These are phyloP conservation scores for Alternaria sp. DNA, from an alignment of 2,329 filamentous ascomycete genomes.

Conservation along the genomic window DNA sequence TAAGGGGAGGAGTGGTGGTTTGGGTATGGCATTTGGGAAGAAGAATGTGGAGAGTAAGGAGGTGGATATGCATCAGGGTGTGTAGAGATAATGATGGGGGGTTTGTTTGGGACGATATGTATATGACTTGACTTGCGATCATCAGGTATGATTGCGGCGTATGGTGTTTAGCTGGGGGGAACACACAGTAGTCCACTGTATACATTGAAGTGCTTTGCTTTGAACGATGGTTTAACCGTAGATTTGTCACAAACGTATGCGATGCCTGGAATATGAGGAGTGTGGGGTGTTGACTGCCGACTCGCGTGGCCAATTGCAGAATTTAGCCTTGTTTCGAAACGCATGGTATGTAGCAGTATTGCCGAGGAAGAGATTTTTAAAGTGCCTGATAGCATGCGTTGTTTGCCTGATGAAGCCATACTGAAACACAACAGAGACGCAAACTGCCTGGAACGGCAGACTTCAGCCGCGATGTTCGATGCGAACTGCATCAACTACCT, in stretches of 20 bases:
- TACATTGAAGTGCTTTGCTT: conserved; percentile 2
- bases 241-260: conserved; percentile 3
- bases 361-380: conserved; percentile 10
- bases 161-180: background rate
- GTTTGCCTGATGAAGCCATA: conserved; percentile 21
- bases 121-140: conserved; percentile 17
- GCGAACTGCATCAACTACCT: background rate
- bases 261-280: conserved; percentile 4
- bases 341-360: conserved; percentile 9
- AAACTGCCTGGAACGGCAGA: conserved; percentile 27
- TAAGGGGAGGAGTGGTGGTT: conserved; percentile 17
- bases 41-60: conserved; percentile 30
- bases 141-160: conserved; percentile 35
- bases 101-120: background rate
- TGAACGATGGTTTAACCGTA: background rate
- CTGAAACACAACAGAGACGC: conserved; percentile 36
- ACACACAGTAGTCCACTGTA: too few relatives aligned
- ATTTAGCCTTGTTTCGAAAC: conserved; percentile 10
- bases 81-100: conserved; percentile 32
- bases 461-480: conserved; percentile 10
- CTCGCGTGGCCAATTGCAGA: background rate
- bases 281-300: background rate
- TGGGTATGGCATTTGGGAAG: conserved; percentile 17
- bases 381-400: background rate
- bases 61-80: conserved; percentile 55